Evolutionary conservation across 257 asterid species (phyloP).

Genomic region (Capsicum pubescens): DNA sequence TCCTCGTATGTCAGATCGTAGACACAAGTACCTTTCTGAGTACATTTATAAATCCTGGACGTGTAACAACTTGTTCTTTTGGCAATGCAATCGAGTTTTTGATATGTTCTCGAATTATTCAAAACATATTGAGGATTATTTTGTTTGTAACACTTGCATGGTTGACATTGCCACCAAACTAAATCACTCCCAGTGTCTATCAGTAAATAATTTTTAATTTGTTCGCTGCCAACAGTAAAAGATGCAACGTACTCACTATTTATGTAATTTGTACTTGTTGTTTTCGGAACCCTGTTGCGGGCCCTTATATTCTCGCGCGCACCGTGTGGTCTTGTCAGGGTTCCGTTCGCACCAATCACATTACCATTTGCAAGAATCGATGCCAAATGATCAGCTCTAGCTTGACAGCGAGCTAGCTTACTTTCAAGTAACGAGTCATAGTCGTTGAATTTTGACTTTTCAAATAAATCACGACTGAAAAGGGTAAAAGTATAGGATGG

Average conservation of each 20-base stretch:
- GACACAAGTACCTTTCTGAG: neutral
- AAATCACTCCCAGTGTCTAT: neutral
- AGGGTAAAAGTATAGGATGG: neutral
- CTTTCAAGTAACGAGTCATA: too few relatives aligned
- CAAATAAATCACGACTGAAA: neutral
- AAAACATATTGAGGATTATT: neutral
- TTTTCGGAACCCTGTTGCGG: neutral
- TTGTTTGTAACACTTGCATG: constrained; percentile 4
- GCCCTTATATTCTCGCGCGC: neutral
- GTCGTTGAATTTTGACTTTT: too few relatives aligned
- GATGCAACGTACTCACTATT: neutral
- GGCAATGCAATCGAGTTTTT: neutral
- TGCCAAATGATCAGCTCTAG: too few relatives aligned
- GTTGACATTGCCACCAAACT: neutral
- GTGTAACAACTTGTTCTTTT: neutral
- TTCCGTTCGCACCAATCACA: neutral
- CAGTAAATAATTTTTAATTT: neutral
- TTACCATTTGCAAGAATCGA: neutral
- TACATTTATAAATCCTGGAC: neutral
- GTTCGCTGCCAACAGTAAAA: neutral
- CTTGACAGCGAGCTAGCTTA: too few relatives aligned
- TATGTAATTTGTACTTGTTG: neutral
- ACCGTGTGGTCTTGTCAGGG: neutral
- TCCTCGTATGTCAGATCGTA: neutral
- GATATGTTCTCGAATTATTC: neutral